A percentile compares a stretch with the other conserved stretches of the same genome.
These are phyloP conservation scores for Penicillium sp. DNA, from an alignment of 2,329 filamentous ascomycete genomes.

Conservation along the genomic window DNA sequence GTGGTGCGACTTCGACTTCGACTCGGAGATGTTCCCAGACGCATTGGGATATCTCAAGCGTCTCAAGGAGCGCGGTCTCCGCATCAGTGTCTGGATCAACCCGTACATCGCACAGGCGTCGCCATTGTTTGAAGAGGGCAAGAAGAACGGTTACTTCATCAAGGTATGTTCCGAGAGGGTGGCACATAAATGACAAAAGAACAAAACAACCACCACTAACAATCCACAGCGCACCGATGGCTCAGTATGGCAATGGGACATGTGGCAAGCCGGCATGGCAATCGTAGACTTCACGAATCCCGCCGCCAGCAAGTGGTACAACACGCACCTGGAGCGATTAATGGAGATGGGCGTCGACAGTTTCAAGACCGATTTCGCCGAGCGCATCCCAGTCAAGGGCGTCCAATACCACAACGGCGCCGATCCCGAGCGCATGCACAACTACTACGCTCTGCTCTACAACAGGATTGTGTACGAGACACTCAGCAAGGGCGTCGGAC, in stretches of 20 bases:
- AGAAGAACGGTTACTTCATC: slow-evolving; percentile 64
- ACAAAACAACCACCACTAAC: neutral
- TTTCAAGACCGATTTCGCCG: slow-evolving; percentile 75
- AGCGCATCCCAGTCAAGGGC: slow-evolving; percentile 65
- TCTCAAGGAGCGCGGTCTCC: slow-evolving; percentile 62
- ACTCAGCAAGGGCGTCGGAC: slow-evolving; percentile 53
- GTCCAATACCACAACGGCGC: slow-evolving; percentile 62
- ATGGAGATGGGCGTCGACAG: slow-evolving; percentile 68
- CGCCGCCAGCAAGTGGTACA: slow-evolving; percentile 63
- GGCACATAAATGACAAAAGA: neutral
- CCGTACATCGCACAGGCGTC: slow-evolving; percentile 70
- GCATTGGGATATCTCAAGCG: slow-evolving; percentile 62
- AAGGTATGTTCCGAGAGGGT: slow-evolving; percentile 39
- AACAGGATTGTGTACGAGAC: slow-evolving; percentile 68
- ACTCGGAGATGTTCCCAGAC: slow-evolving; percentile 65
- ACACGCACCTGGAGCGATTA: slow-evolving; percentile 57
- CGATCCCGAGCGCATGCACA: slow-evolving; percentile 68
- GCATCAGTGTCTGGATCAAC: slow-evolving; percentile 75
- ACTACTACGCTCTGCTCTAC: slow-evolving; percentile 72
- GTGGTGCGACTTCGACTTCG: slow-evolving; percentile 74
- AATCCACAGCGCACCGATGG: slow-evolving; percentile 55
- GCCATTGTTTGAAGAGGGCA: slow-evolving; percentile 61
- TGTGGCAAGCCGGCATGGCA: slow-evolving; percentile 76
- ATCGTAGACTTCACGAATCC: slow-evolving; percentile 73
- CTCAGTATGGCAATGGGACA: slow-evolving; percentile 71